Conservation (phyloP, 2,329 filamentous ascomycete species). For the Fusarium foetens region DNA sequence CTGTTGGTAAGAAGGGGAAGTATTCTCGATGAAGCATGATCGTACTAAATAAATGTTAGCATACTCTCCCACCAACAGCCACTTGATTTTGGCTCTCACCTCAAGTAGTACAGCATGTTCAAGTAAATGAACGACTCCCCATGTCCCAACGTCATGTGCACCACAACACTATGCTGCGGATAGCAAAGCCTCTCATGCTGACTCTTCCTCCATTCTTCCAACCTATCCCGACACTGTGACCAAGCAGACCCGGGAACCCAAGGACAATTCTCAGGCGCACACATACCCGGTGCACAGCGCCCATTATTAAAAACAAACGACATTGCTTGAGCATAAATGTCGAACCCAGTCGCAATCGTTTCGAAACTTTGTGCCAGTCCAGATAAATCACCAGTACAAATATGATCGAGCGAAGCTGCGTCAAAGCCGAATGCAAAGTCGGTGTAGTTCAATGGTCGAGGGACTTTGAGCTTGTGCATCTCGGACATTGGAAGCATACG, state of each 20-base stretch:
- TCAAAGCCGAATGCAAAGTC: constrained; percentile 54
- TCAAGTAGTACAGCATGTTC: constrained; percentile 56
- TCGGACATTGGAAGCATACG: constrained; percentile 50
- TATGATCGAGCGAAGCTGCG: not conserved
- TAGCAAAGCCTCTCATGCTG: constrained; percentile 52
- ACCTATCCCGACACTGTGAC: constrained; percentile 43
- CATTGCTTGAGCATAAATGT: constrained; percentile 56
- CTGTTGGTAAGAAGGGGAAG: constrained; percentile 55
- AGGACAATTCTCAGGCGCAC: constrained; percentile 51
- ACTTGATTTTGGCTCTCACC: constrained; percentile 42
- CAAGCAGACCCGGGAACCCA: constrained; percentile 53
- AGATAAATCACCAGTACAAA: not conserved
- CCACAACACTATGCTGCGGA: constrained; percentile 50
- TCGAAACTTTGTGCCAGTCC: constrained; percentile 41
- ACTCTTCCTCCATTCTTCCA: constrained; percentile 50
- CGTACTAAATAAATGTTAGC: constrained; percentile 39
- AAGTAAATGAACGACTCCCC: constrained; percentile 56
- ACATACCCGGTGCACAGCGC: constrained; percentile 53
- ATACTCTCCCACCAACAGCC: too few species aligned
- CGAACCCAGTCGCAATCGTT: constrained; percentile 55
- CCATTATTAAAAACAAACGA: constrained; percentile 56
- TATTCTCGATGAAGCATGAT: constrained; percentile 58
- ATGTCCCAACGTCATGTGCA: constrained; percentile 52
- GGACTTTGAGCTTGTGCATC: constrained; percentile 49
- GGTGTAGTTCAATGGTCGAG: constrained; percentile 46